Conservation (phyloP, 371 early-diverging fungal genomes). For the Syncephalastrum contaminatum region DNA sequence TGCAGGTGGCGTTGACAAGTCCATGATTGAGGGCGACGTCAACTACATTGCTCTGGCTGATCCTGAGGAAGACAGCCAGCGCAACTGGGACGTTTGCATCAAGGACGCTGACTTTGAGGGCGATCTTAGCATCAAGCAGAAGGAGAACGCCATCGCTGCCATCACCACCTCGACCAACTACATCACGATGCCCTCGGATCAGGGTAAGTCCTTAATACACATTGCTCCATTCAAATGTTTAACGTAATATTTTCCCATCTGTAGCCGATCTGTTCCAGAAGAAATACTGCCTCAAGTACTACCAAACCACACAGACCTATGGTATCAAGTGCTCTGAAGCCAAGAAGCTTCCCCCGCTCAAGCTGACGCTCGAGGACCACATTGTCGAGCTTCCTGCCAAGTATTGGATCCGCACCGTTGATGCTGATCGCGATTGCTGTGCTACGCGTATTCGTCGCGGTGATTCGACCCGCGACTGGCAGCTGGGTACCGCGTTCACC, state of each 20-base stretch:
- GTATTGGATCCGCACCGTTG: conserved; percentile 41
- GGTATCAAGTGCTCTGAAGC: conserved; percentile 45
- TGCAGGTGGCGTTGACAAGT: conserved; percentile 43
- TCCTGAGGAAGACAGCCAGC: conserved; percentile 17
- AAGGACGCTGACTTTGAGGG: conserved; percentile 35
- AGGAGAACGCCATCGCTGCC: conserved; percentile 34
- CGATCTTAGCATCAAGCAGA: conserved; percentile 25
- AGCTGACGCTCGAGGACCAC: conserved; percentile 32
- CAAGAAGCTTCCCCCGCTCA: conserved; percentile 36
- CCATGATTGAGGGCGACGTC: conserved; percentile 37
- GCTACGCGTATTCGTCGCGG: conserved; percentile 38
- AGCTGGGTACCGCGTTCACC: conserved; percentile 42
- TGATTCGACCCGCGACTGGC: conserved; percentile 38
- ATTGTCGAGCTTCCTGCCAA: conserved; percentile 36
- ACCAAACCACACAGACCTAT: conserved; percentile 35
- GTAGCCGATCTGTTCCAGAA: conserved; percentile 44
- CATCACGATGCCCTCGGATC: conserved; percentile 43
- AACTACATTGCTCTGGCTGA: conserved; percentile 29
- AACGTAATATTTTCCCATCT: conserved; percentile 1
- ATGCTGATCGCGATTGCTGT: conserved; percentile 38
- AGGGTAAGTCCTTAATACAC: conserved; percentile 24
- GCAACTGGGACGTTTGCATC: conserved; percentile 47
- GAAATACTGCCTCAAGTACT: conserved; percentile 40
- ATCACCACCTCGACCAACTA: conserved; percentile 37
- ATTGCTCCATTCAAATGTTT: too few species aligned